Base-by-base conservation (phyloP, 2,329 filamentous ascomycete genomes). In the Emergomyces pasteurianus region DNA sequence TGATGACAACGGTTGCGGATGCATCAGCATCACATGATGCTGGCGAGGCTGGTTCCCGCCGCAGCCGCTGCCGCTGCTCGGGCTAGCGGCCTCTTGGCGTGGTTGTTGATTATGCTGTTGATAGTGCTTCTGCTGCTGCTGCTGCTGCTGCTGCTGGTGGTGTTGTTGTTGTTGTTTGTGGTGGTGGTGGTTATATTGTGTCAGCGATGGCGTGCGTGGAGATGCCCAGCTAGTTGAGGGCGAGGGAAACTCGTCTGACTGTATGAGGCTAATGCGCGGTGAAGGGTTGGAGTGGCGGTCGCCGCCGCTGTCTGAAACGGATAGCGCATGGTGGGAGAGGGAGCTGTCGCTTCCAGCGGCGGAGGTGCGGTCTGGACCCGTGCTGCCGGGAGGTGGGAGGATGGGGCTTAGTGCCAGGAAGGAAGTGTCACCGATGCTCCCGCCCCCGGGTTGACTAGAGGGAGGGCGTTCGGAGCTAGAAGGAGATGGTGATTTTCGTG, bases 231-330 rank as follows among this genome's bases (percentile, higher is more conserved):
- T 74, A 2, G 75, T 75, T 54, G 75, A 63, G 3, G 75, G 75
- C 9, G 75, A 77, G 26, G 74, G 71, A 14, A 74, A 67, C 50
- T 69, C 73, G 60, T 75, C 74, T 28, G 74, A 73, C 59, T 73
- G 75, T 28, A 68, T 66, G 52, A 71, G 60, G 64, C 74, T 76
- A 58, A 68, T 64, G 34, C 68, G 67, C 18, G 72, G 67, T 31
- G 73, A 75, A 16, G 66, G 63, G 53, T 65, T 62, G 36, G 69
- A 70, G 38, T 43, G n/a, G 62, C 70, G 72, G 62, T 74, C 73
- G 64, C 70, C 72, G 60, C 65, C 64, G 18, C 58, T 55, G 57
- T 59, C 52, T n/a, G 52, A 54, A 18, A 54, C 43, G 12, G 43
- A 59, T 18, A 59, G 40, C 2, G 54, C 38, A 23, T 42, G 40